Conservation (phyloP, 2,329 filamentous ascomycete species). For the Trichophyton verrucosum region DNA sequence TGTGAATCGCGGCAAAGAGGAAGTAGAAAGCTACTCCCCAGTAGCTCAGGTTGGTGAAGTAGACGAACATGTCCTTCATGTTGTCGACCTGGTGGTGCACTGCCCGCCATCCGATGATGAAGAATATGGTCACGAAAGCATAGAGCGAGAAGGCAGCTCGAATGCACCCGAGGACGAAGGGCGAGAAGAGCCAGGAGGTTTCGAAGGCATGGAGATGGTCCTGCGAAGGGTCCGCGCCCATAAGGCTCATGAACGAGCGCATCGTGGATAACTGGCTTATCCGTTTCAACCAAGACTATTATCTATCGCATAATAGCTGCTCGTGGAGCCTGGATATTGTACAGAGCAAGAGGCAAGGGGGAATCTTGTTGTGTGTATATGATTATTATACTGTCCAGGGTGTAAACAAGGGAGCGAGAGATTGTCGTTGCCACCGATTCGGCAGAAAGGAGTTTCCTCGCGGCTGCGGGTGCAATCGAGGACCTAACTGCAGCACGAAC, state of each 20-base stretch:
- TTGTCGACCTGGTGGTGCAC: conserved; percentile 37
- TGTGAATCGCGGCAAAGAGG: conserved; percentile 55
- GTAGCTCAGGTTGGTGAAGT: conserved; percentile 71
- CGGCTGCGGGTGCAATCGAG: too few species aligned
- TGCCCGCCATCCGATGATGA: conserved; percentile 55
- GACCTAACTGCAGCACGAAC: too few species aligned
- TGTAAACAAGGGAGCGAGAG: too few species aligned
- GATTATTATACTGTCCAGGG: too few species aligned
- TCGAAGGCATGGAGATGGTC: conserved; percentile 52
- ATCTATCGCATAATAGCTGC: background rate
- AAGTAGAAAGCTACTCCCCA: conserved; percentile 77
- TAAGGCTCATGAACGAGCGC: conserved; percentile 18
- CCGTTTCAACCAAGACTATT: background rate
- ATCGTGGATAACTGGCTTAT: background rate
- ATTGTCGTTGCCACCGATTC: too few species aligned
- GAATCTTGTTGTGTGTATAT: too few species aligned
- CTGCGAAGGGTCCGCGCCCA: conserved; percentile 28
- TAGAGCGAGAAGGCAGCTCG: conserved; percentile 42
- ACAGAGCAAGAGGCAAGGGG: too few species aligned
- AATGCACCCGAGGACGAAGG: conserved; percentile 39
- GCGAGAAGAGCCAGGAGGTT: conserved; percentile 70
- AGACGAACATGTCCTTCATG: conserved; percentile 55
- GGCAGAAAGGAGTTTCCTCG: too few species aligned
- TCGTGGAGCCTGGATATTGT: background rate
- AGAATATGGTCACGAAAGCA: conserved; percentile 56